These are phyloP conservation scores for Phytophthora podocarpi DNA, from an alignment of 352 stramenopile genomes.

Conservation along the genomic window DNA sequence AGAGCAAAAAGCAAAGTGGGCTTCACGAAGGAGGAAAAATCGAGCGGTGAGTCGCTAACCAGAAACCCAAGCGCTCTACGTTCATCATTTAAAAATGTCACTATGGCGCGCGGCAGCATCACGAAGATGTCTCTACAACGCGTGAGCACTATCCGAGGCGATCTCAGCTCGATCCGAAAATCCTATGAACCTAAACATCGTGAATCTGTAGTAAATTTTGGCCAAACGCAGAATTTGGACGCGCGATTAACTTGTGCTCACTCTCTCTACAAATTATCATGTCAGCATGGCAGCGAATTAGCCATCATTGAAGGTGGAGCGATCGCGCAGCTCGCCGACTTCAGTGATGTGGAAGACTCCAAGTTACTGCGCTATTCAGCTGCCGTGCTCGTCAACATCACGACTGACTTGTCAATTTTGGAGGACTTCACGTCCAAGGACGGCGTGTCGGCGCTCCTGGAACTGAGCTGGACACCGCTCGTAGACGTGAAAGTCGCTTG, in stretches of 20 bases:
- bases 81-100: conserved; percentile 12
- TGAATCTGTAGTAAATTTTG: not conserved
- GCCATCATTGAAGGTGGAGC: conserved; percentile 69
- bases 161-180: conserved; percentile 32
- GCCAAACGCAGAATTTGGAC: conserved; percentile 49
- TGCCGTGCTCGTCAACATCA: conserved; percentile 70
- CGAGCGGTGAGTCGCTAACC: not conserved
- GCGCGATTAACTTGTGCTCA: conserved; percentile 66
- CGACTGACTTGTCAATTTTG: conserved; percentile 38
- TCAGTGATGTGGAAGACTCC: conserved; percentile 67
- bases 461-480: conserved; percentile 70
- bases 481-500: conserved; percentile 76
- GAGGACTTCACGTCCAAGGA: conserved; percentile 62
- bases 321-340: conserved; percentile 71
- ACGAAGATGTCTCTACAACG: conserved; percentile 27
- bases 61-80: not conserved
- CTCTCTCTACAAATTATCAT: conserved; percentile 85
- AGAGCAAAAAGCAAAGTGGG: conserved; percentile 16
- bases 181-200: conserved; percentile 22
- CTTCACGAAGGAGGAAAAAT: conserved; percentile 12
- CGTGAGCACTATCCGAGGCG: conserved; percentile 42
- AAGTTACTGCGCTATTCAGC: conserved; percentile 65
- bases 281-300: conserved; percentile 53
- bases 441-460: conserved; percentile 64
- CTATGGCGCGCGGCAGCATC: conserved; percentile 16